A percentile compares a stretch with the other conserved stretches of the same genome.
Evolutionary conservation across 2,329 filamentous ascomycete genomes (phyloP).

Genomic region (Pyrenochaeta sp.): DNA sequence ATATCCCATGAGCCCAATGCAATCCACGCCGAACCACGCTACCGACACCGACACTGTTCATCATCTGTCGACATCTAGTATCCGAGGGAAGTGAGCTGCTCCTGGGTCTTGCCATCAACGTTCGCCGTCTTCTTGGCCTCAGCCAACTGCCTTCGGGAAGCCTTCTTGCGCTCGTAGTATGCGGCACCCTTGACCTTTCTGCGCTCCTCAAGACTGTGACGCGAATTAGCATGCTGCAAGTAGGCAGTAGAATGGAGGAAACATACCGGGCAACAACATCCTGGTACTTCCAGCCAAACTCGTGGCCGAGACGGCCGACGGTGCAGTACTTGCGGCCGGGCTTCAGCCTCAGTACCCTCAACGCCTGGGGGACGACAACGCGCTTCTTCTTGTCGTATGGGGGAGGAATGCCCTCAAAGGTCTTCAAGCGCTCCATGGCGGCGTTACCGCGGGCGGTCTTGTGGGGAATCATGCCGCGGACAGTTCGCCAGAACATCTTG

Average conservation of each 20-base stretch:
- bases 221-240: slow-evolving; percentile 25
- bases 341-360: slow-evolving; percentile 95
- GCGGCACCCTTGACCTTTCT: slow-evolving; percentile 99
- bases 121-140: slow-evolving; percentile 93
- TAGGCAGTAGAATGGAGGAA: background rate
- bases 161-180: slow-evolving; percentile 99
- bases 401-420: slow-evolving; percentile 98
- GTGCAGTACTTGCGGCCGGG: slow-evolving; percentile 99
- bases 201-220: slow-evolving; percentile 90
- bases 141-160: slow-evolving; percentile 85
- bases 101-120: slow-evolving; percentile 84
- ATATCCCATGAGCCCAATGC: slow-evolving; percentile 50
- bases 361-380: slow-evolving; percentile 97
- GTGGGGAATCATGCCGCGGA: slow-evolving; percentile 99
- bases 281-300: slow-evolving; percentile 99
- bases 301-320: slow-evolving; percentile 95
- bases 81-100: slow-evolving; percentile 88
- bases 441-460: slow-evolving; percentile 98
- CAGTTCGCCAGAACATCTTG: slow-evolving; percentile 99
- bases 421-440: slow-evolving; percentile 98
- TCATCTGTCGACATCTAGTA: slow-evolving; percentile 71
- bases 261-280: slow-evolving; percentile 97
- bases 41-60: slow-evolving; percentile 40
- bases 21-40: slow-evolving; percentile 47
- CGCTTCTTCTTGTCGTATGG: slow-evolving; percentile 99